Conservation (phyloP, 2,329 filamentous ascomycete genomes). For the Hypoxylon sp. region DNA sequence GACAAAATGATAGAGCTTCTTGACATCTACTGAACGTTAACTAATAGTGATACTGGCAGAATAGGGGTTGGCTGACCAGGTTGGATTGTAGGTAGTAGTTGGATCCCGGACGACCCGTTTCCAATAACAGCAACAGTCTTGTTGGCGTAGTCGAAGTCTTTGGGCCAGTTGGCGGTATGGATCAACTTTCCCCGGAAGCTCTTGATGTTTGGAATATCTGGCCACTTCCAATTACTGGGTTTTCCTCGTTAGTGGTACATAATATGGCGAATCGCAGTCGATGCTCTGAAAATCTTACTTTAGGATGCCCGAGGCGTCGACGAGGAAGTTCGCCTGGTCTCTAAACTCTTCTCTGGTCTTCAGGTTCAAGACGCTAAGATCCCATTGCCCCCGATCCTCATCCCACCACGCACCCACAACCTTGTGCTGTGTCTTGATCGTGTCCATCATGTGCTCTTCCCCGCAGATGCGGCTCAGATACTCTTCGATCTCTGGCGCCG, state of each 20-base stretch:
- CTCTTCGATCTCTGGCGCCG: conserved; percentile 68
- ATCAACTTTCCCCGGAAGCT: conserved; percentile 65
- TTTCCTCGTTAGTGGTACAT: conserved; percentile 34
- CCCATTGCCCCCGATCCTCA: conserved; percentile 61
- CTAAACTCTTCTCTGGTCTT: conserved; percentile 59
- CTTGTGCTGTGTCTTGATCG: conserved; percentile 62
- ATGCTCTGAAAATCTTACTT: conserved; percentile 60
- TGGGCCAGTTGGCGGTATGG: conserved; percentile 69
- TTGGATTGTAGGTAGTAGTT: conserved; percentile 67
- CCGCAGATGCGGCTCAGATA: conserved; percentile 67
- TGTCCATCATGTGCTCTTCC: conserved; percentile 63
- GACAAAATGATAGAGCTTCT: conserved; percentile 60
- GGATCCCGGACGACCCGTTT: conserved; percentile 69
- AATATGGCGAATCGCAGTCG: not conserved
- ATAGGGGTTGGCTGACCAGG: conserved; percentile 52
- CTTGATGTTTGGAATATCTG: conserved; percentile 63
- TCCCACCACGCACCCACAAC: conserved; percentile 63
- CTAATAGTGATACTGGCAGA: not conserved
- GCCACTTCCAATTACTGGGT: conserved; percentile 68
- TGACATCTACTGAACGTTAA: conserved; percentile 53
- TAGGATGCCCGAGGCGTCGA: conserved; percentile 67
- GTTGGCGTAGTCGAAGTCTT: conserved; percentile 63
- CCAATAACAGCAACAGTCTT: conserved; percentile 71
- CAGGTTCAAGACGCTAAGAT: conserved; percentile 59
- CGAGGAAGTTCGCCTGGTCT: conserved; percentile 64